Evolutionary conservation across 371 early-diverging fungal species (phyloP).

Genomic region (Haplosporangium sp.): DNA sequence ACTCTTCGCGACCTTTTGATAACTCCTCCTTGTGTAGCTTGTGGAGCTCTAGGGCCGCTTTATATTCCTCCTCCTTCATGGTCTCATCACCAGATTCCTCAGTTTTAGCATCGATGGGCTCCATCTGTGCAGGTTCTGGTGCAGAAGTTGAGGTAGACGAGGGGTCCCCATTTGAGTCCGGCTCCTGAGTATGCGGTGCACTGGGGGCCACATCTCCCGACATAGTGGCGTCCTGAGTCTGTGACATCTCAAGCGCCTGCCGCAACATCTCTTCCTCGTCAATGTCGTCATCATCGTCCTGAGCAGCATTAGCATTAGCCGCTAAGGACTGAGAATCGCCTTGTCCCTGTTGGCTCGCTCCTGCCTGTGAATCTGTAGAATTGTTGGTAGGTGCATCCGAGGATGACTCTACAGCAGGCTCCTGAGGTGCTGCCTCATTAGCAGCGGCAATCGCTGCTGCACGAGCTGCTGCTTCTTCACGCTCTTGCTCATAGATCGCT

Average conservation of each 20-base stretch:
- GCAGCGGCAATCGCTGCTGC: conserved; percentile 40
- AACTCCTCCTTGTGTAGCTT: conserved; percentile 59
- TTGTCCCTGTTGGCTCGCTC: neutral
- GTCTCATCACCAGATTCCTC: conserved; percentile 7
- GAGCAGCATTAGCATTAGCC: conserved; percentile 28
- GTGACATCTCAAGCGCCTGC: conserved; percentile 58
- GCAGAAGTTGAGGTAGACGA: neutral
- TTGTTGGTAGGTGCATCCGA: conserved; percentile 11
- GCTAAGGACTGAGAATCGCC: conserved; percentile 8
- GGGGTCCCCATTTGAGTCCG: conserved; percentile 1
- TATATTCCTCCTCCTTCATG: conserved; percentile 36
- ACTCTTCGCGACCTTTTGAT: conserved; percentile 60
- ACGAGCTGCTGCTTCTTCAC: conserved; percentile 52
- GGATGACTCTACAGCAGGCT: conserved; percentile 15
- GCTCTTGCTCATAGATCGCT: conserved; percentile 45
- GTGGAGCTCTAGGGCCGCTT: conserved; percentile 41
- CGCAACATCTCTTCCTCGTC: conserved; percentile 57
- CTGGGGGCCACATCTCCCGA: conserved; percentile 10
- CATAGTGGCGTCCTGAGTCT: conserved; percentile 22
- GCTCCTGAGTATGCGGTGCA: conserved; percentile 25
- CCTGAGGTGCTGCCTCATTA: conserved; percentile 9
- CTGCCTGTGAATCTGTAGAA: neutral
- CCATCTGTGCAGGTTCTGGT: neutral
- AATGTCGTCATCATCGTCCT: conserved; percentile 50
- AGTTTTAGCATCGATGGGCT: neutral